Evolutionary conservation across 805 yeast genomes (phyloP).

Genomic region (Starmera dryadoides): DNA sequence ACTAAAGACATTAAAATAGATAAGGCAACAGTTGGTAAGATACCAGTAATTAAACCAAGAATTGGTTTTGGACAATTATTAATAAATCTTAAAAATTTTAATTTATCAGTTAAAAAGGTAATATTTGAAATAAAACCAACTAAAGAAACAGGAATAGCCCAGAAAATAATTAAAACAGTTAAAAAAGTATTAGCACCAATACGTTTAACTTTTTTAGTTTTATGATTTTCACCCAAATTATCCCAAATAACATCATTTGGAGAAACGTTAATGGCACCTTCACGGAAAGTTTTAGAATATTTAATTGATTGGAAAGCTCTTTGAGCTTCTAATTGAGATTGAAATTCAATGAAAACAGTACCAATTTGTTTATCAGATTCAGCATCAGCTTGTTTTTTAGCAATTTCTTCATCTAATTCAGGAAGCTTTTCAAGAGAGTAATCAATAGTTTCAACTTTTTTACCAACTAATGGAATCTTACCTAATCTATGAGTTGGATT

Average conservation of each 20-base stretch:
- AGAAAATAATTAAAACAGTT: slow-evolving; percentile 67
- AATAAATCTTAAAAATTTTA: slow-evolving; percentile 72
- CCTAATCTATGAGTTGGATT: slow-evolving; percentile 77
- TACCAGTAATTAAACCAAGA: slow-evolving; percentile 80
- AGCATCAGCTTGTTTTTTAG: slow-evolving; percentile 45
- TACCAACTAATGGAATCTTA: slow-evolving; percentile 56
- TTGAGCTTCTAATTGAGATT: slow-evolving; percentile 82
- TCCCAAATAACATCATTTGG: slow-evolving; percentile 87
- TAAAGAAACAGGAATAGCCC: slow-evolving; percentile 98
- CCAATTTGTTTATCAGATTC: slow-evolving; percentile 46
- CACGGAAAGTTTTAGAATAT: slow-evolving; percentile 36
- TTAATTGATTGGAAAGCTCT: slow-evolving; percentile 81
- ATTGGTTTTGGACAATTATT: slow-evolving; percentile 62
- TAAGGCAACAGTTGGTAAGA: slow-evolving; percentile 77
- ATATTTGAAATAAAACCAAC: slow-evolving; percentile 92
- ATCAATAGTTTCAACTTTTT: slow-evolving; percentile 79
- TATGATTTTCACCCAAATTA: slow-evolving; percentile 54
- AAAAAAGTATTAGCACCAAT: slow-evolving; percentile 56
- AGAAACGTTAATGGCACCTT: slow-evolving; percentile 49
- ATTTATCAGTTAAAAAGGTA: slow-evolving; percentile 58
- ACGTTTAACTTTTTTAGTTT: slow-evolving; percentile 49
- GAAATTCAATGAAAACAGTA: slow-evolving; percentile 76
- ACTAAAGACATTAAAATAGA: slow-evolving; percentile 79
- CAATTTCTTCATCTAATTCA: slow-evolving; percentile 62
- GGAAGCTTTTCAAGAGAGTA: slow-evolving; percentile 63